These are phyloP conservation scores for Melaleuca alternifolia DNA, from an alignment of 345 rosid genomes.

Conservation along the genomic window DNA sequence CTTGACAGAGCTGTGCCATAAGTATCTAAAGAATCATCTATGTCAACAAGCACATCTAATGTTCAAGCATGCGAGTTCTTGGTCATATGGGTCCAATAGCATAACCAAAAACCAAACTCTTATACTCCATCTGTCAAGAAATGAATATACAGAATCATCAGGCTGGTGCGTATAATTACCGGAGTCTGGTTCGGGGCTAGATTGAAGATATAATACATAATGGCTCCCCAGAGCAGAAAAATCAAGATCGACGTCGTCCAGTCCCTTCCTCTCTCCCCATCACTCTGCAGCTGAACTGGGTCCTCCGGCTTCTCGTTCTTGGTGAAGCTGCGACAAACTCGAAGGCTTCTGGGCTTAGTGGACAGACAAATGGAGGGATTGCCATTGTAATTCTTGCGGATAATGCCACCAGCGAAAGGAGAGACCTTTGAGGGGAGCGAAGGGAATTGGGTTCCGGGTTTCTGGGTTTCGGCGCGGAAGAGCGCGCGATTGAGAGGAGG, in stretches of 20 bases:
- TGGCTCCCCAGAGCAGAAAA: slow-evolving; percentile 56
- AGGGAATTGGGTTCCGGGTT: neutral
- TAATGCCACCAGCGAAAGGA: neutral
- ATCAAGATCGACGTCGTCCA: slow-evolving; percentile 78
- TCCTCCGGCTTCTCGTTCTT: slow-evolving; percentile 43
- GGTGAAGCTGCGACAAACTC: slow-evolving; percentile 27
- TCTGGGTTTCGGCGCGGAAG: neutral
- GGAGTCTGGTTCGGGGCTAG: slow-evolving; percentile 75
- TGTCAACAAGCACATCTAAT: neutral
- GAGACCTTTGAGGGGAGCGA: neutral
- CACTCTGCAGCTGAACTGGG: neutral
- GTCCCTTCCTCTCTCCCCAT: slow-evolving; percentile 32
- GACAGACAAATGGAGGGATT: neutral
- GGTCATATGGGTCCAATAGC: neutral
- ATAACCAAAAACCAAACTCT: neutral
- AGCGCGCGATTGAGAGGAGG: neutral
- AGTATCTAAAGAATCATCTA: neutral
- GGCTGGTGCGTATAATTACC: slow-evolving; percentile 11
- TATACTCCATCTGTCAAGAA: neutral
- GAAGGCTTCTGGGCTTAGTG: neutral
- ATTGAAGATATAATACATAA: slow-evolving; percentile 67
- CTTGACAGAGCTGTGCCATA: rapidly evolving
- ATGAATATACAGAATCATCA: neutral
- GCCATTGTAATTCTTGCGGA: neutral
- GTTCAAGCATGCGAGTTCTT: neutral